A percentile compares a stretch with the other conserved stretches of the same genome.
phyloP scores from a whole-genome alignment of 208 protist species.

The Leishmania martiniquensis region DNA sequence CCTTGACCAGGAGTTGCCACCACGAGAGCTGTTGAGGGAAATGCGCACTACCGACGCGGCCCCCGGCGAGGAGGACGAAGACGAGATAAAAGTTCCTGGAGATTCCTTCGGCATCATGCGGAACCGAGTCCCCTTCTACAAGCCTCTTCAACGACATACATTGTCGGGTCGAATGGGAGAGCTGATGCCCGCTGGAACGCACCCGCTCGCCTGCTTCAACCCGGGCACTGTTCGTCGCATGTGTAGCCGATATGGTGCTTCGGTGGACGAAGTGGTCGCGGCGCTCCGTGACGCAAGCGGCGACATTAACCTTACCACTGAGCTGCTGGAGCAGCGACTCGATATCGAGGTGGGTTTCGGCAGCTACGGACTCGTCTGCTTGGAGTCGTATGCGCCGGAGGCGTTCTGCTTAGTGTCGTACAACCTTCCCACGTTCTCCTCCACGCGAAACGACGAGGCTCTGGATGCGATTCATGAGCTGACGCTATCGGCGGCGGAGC shows the following conservation, averaged over 20 bases:
- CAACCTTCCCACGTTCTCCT: slow-evolving; percentile 64
- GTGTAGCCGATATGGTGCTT: slow-evolving; percentile 64
- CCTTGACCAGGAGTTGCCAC: slow-evolving; percentile 75
- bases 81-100: slow-evolving; percentile 65
- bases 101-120: slow-evolving; percentile 91
- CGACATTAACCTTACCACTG: slow-evolving; percentile 74
- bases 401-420: slow-evolving; percentile 86
- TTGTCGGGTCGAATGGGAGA: slow-evolving; percentile 47
- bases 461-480: slow-evolving; percentile 89
- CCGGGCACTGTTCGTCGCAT: slow-evolving; percentile 55
- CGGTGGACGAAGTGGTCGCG: slow-evolving; percentile 43
- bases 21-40: slow-evolving; percentile 62
- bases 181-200: slow-evolving; percentile 63
- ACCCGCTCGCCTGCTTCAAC: slow-evolving; percentile 69
- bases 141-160: slow-evolving; percentile 56
- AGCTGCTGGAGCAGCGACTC: slow-evolving; percentile 51
- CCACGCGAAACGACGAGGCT: slow-evolving; percentile 69
- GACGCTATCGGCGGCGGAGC: slow-evolving; percentile 82
- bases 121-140: slow-evolving; percentile 82
- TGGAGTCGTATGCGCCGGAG: slow-evolving; percentile 87
- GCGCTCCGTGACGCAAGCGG: slow-evolving; percentile 53
- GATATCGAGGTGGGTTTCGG: slow-evolving; percentile 58
- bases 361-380: slow-evolving; percentile 78
- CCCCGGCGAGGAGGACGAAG: slow-evolving; percentile 47
- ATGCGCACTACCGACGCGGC: slow-evolving; percentile 42